Evolutionary conservation across 495 filamentous ascomycete genomes (phyloP).

Genomic region (Penicillium egyptiacum): DNA sequence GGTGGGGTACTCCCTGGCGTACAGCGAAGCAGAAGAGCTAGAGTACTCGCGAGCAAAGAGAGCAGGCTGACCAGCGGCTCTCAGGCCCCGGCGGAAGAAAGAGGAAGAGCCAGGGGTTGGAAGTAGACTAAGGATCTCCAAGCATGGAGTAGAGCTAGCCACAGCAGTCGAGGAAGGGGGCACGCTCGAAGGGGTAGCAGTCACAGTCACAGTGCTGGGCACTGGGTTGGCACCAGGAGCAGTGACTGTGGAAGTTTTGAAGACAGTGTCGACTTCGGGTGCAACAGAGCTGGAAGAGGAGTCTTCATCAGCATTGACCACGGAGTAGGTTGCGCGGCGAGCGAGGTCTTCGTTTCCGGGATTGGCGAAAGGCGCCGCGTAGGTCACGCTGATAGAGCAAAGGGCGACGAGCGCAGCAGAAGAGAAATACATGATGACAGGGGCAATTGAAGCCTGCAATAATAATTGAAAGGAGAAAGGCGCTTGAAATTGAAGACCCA

Average conservation of each 20-base stretch:
- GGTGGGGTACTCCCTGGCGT: neutral
- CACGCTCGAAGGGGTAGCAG: slow-evolving; percentile 24
- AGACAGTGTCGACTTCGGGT: slow-evolving; percentile 34
- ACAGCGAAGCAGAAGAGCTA: slow-evolving; percentile 1
- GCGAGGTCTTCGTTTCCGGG: slow-evolving; percentile 28
- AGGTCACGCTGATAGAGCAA: slow-evolving; percentile 31
- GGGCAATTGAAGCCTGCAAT: slow-evolving; percentile 4
- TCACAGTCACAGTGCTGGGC: slow-evolving; percentile 37
- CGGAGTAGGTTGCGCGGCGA: slow-evolving; percentile 42
- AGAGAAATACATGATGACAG: slow-evolving; percentile 36
- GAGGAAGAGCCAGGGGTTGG: slow-evolving; percentile 15
- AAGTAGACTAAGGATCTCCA: neutral
- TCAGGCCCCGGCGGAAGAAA: slow-evolving; percentile 28
- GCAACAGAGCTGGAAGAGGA: slow-evolving; percentile 22
- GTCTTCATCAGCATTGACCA: slow-evolving; percentile 50
- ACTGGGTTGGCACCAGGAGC: slow-evolving; percentile 25
- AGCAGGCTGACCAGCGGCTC: slow-evolving; percentile 22
- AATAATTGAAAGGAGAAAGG: slow-evolving; percentile 1
- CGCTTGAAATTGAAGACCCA: neutral
- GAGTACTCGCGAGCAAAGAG: slow-evolving; percentile 21
- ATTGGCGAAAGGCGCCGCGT: slow-evolving; percentile 37
- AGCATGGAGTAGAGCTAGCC: slow-evolving; percentile 20
- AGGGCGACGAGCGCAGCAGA: slow-evolving; percentile 32
- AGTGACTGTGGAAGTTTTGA: slow-evolving; percentile 29
- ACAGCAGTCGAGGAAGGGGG: slow-evolving; percentile 18